phyloP scores from a whole-genome alignment of 2,329 filamentous ascomycete genomes.

The Bipolaris cookei region DNA sequence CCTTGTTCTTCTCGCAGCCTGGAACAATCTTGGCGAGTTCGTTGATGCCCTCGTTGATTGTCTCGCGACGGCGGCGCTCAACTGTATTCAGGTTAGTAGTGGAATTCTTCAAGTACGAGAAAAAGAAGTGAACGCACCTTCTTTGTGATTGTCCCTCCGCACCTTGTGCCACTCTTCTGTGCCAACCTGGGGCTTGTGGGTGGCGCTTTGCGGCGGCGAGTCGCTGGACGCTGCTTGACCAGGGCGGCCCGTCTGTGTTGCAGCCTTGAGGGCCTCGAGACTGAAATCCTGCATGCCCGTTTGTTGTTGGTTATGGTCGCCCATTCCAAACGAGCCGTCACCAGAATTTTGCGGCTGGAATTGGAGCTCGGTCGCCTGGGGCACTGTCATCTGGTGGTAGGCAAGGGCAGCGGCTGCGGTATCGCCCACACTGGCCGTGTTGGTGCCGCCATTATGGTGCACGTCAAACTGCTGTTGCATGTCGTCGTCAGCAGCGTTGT shows the following conservation, averaged over 20 bases:
- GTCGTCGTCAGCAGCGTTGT: conserved; percentile 52
- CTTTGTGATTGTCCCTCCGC: conserved; percentile 97
- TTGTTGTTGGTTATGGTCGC: conserved; percentile 51
- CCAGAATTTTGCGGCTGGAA: conserved; percentile 56
- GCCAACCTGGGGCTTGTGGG: conserved; percentile 82
- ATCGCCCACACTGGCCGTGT: conserved; percentile 59
- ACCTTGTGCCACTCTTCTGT: conserved; percentile 98
- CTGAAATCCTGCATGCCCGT: conserved; percentile 48
- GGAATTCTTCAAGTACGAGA: background rate
- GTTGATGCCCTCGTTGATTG: conserved; percentile 98
- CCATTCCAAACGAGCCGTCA: conserved; percentile 54
- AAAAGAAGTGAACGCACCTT: conserved; percentile 66
- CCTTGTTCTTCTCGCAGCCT: conserved; percentile 98
- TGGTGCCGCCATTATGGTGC: conserved; percentile 61
- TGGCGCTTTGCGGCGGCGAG: conserved; percentile 41
- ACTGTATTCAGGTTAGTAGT: conserved; percentile 61
- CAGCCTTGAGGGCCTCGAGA: conserved; percentile 60
- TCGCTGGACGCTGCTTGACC: conserved; percentile 46
- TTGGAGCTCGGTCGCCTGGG: conserved; percentile 61
- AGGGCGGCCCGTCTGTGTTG: conserved; percentile 55
- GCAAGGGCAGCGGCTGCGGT: conserved; percentile 65
- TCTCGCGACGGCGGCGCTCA: conserved; percentile 93
- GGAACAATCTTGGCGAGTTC: conserved; percentile 97
- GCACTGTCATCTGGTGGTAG: conserved; percentile 63
- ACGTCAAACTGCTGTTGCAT: conserved; percentile 53